phyloP scores from a whole-genome alignment of 164 flowering plant genomes.

The Liriodendron chinense region DNA sequence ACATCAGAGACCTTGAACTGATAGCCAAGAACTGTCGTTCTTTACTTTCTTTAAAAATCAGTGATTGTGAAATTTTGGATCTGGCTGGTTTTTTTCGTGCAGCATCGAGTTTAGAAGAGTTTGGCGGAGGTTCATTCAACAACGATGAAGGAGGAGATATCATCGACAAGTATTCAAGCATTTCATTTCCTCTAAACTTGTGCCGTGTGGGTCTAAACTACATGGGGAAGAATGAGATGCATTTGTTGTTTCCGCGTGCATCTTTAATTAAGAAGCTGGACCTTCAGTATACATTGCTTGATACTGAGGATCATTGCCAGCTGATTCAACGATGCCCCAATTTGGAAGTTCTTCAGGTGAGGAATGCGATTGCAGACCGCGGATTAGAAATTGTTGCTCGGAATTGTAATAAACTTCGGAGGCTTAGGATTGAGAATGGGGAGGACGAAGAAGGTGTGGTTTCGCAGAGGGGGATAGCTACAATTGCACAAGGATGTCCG shows the following conservation, averaged over 20 bases:
- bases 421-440: slow-evolving; percentile 83
- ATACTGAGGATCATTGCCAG: too few relatives aligned
- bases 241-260: slow-evolving; percentile 62
- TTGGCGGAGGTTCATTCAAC: slow-evolving; percentile 73
- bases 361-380: slow-evolving; percentile 74
- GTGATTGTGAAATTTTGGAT: slow-evolving; percentile 33
- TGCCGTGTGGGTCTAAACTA: slow-evolving; percentile 17
- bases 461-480: slow-evolving; percentile 78
- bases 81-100: slow-evolving; percentile 47
- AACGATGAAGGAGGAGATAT: slow-evolving; percentile 26
- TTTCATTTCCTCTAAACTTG: slow-evolving; percentile 54
- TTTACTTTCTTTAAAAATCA: slow-evolving; percentile 60
- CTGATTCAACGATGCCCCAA: too few relatives aligned
- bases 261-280: slow-evolving; percentile 28
- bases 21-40: slow-evolving; percentile 33
- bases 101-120: slow-evolving; percentile 69
- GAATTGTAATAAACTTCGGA: slow-evolving; percentile 23
- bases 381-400: slow-evolving; percentile 62
- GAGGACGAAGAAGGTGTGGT: slow-evolving; percentile 85
- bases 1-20: too few relatives aligned
- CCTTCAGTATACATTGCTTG: too few relatives aligned
- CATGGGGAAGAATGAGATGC: too few relatives aligned
- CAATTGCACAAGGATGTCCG: slow-evolving; percentile 52
- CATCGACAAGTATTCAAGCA: slow-evolving; percentile 26
- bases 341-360: slow-evolving; percentile 49